These are phyloP conservation scores for Epicoccum sorghinum DNA, from an alignment of 2,329 filamentous ascomycete species.

Conservation along the genomic window DNA sequence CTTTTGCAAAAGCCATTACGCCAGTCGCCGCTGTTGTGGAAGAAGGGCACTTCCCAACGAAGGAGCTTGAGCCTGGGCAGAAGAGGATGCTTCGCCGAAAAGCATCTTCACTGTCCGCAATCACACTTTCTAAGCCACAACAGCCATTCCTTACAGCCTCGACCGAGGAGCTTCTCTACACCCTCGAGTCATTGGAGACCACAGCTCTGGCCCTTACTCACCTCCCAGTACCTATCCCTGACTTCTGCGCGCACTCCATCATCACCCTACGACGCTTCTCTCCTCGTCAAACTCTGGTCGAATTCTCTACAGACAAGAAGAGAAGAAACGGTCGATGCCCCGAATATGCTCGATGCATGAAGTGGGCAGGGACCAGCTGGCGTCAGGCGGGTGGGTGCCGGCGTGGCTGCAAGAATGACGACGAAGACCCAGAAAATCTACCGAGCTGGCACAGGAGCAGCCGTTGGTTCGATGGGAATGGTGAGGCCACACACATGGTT, in stretches of 20 bases:
- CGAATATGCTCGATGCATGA: constrained; percentile 43
- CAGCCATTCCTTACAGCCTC: constrained; percentile 31
- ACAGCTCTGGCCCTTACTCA: constrained; percentile 37
- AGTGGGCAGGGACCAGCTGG: constrained; percentile 42
- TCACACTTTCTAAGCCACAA: constrained; percentile 10
- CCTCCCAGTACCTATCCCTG: constrained; percentile 30
- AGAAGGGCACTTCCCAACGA: background rate
- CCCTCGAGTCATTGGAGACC: constrained; percentile 43
- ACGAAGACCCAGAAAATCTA: constrained; percentile 39
- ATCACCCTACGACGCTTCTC: constrained; percentile 39
- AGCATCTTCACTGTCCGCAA: constrained; percentile 20
- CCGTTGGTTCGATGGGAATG: constrained; percentile 38
- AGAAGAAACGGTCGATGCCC: constrained; percentile 28
- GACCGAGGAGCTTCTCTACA: constrained; percentile 33
- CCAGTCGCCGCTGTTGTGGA: constrained; percentile 13
- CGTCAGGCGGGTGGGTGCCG: constrained; percentile 39
- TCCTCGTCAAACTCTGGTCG: constrained; percentile 31
- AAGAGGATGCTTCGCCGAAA: constrained; percentile 28
- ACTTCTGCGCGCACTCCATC: constrained; percentile 40
- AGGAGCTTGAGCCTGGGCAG: constrained; percentile 10
- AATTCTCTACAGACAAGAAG: constrained; percentile 32
- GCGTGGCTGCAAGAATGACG: constrained; percentile 41
- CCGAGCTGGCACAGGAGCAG: constrained; percentile 44
- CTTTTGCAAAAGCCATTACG: constrained; percentile 30
- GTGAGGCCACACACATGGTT: constrained; percentile 39